Evolutionary conservation across 768 basidiomycete genomes (phyloP).

Genomic region (Mycena albidolilacea): DNA sequence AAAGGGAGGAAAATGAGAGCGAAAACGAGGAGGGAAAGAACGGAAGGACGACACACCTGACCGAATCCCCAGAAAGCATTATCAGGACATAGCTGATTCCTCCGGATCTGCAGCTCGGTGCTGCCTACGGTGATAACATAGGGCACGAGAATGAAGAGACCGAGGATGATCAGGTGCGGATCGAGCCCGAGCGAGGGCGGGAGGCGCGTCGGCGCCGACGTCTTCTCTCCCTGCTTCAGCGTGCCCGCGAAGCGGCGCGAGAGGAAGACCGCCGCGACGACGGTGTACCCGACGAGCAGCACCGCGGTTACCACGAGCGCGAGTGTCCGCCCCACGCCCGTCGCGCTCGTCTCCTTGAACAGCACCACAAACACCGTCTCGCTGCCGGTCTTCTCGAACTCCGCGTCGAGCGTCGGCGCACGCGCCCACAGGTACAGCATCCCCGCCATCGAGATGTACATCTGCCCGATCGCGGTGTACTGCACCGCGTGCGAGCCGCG

Average conservation of each 20-base stretch:
- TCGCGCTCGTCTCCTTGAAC: slow-evolving; percentile 19
- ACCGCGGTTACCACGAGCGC: slow-evolving; percentile 29
- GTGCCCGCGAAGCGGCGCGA: background rate
- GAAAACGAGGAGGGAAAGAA: too few relatives aligned
- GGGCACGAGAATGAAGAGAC: slow-evolving; percentile 20
- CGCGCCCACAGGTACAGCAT: slow-evolving; percentile 41
- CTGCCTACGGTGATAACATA: slow-evolving; percentile 26
- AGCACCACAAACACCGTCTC: slow-evolving; percentile 32
- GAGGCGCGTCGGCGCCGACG: background rate
- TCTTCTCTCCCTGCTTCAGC: background rate
- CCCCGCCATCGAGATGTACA: slow-evolving; percentile 39
- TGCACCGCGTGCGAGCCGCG: slow-evolving; percentile 36
- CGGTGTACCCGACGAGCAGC: slow-evolving; percentile 25
- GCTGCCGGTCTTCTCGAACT: background rate
- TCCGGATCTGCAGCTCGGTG: slow-evolving; percentile 43
- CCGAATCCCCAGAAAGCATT: slow-evolving; percentile 46
- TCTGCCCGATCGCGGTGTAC: slow-evolving; percentile 44
- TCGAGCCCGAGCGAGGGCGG: slow-evolving; percentile 32
- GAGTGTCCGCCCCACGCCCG: slow-evolving; percentile 18
- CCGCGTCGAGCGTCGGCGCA: slow-evolving; percentile 19
- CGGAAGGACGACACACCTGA: slow-evolving; percentile 36
- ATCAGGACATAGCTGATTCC: slow-evolving; percentile 35
- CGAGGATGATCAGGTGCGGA: slow-evolving; percentile 31
- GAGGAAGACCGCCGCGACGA: slow-evolving; percentile 26
- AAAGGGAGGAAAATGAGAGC: too few relatives aligned